These are phyloP conservation scores for Ascochyta pisi DNA, from an alignment of 2,329 filamentous ascomycete genomes.

Conservation along the genomic window DNA sequence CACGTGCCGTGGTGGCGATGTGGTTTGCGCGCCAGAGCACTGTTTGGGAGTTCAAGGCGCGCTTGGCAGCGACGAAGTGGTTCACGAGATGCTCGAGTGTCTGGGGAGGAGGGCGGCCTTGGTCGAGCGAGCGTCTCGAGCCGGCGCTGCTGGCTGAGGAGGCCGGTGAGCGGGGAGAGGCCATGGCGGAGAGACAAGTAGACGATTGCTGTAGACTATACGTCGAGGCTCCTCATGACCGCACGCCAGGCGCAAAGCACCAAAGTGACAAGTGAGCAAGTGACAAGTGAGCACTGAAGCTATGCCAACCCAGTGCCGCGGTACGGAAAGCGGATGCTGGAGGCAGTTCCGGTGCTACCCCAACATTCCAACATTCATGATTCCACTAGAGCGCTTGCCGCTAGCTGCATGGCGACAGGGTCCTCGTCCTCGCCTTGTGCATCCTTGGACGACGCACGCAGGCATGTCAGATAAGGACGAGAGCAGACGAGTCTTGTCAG, in stretches of 20 bases:
- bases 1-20: slow-evolving; percentile 77
- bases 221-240: not conserved
- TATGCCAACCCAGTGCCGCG: slow-evolving; percentile 1
- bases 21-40: slow-evolving; percentile 87
- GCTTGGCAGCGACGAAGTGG: slow-evolving; percentile 85
- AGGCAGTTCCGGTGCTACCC: slow-evolving; percentile 15
- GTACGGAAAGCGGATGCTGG: not conserved
- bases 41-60: slow-evolving; percentile 81
- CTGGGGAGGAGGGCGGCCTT: slow-evolving; percentile 46
- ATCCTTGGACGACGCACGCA: not conserved
- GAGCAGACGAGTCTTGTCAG: not conserved
- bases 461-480: slow-evolving; percentile 5
- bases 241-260: not conserved
- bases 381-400: slow-evolving; percentile 5
- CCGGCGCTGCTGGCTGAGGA: slow-evolving; percentile 48
- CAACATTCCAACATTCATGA: slow-evolving; percentile 17
- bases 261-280: too few relatives aligned
- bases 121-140: slow-evolving; percentile 32
- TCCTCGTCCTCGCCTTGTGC: not conserved
- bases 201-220: not conserved
- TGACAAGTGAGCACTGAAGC: not conserved
- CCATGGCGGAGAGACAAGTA: slow-evolving; percentile 28
- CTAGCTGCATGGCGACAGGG: slow-evolving; percentile 13
- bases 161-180: slow-evolving; percentile 52
- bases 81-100: slow-evolving; percentile 79